These are phyloP conservation scores for Sugiyamaella lignohabitans DNA, from an alignment of 805 yeast genomes.

Conservation along the genomic window DNA sequence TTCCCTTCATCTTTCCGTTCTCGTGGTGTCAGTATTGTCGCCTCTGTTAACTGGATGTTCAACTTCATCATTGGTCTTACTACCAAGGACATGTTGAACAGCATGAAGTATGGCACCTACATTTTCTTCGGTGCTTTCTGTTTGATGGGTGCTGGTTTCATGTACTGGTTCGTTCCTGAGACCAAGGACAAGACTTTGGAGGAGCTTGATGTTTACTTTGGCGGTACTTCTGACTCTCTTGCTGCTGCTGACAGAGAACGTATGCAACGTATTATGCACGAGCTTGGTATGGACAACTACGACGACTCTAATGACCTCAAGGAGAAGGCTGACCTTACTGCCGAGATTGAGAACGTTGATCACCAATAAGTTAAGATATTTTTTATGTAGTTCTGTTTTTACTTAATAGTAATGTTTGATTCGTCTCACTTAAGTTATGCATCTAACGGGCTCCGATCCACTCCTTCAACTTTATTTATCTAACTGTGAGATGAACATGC, in stretches of 20 bases:
- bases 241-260: conserved; percentile 23
- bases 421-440: too few relatives aligned
- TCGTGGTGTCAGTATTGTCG: conserved; percentile 53
- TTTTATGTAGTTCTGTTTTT: too few relatives aligned
- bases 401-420: neutral
- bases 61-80: conserved; percentile 36
- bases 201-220: conserved; percentile 48
- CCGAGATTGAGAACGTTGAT: too few relatives aligned
- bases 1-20: conserved; percentile 63
- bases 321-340: conserved; percentile 7
- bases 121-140: conserved; percentile 28
- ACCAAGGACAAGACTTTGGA: conserved; percentile 67
- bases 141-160: conserved; percentile 21
- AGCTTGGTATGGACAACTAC: conserved; percentile 20
- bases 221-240: conserved; percentile 20
- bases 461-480: too few relatives aligned
- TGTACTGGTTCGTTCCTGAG: conserved; percentile 54
- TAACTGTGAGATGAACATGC: too few relatives aligned
- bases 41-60: conserved; percentile 64
- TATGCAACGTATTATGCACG: conserved; percentile 20
- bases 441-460: too few relatives aligned
- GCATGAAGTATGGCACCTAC: conserved; percentile 25
- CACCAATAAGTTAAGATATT: neutral
- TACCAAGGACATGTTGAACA: conserved; percentile 22
- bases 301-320: conserved; percentile 12